Conservation (phyloP, 2,329 filamentous ascomycete genomes). For the Penicillium corylophilum region DNA sequence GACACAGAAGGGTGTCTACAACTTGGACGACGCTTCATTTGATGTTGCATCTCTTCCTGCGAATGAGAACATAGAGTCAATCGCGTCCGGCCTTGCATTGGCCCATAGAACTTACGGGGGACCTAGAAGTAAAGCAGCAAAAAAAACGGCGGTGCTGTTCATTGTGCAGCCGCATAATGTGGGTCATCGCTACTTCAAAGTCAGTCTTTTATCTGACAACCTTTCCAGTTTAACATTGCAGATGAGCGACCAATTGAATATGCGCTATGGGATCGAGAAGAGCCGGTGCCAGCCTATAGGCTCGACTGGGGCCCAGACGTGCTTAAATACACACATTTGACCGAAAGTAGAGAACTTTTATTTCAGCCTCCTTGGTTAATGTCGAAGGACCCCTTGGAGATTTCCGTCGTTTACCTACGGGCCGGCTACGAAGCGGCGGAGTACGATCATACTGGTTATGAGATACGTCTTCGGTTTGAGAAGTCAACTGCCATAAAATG, state of each 20-base stretch:
- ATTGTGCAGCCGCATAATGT: conserved; percentile 45
- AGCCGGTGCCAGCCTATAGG: conserved; percentile 37
- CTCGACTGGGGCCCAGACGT: conserved; percentile 37
- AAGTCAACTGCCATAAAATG: conserved; percentile 46
- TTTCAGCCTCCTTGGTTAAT: conserved; percentile 31
- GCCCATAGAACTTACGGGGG: conserved; percentile 37
- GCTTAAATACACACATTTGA: conserved; percentile 30
- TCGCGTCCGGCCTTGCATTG: conserved; percentile 31
- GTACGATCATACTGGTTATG: conserved; percentile 34
- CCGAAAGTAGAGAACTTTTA: conserved; percentile 33
- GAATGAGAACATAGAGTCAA: conserved; percentile 33
- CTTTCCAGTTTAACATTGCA: conserved; percentile 40
- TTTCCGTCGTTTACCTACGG: conserved; percentile 46
- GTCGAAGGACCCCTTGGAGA: conserved; percentile 30
- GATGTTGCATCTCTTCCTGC: conserved; percentile 23
- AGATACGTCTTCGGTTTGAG: conserved; percentile 38
- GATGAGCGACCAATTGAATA: conserved; percentile 50
- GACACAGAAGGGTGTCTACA: conserved; percentile 24
- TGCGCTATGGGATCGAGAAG: conserved; percentile 35
- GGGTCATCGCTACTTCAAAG: not conserved
- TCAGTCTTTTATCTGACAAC: not conserved
- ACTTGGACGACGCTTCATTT: conserved; percentile 6
- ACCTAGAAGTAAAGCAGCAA: conserved; percentile 12
- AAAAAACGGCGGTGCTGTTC: conserved; percentile 40
- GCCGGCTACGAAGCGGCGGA: conserved; percentile 45